A percentile compares a stretch with the other conserved stretches of the same genome.
phyloP scores from a whole-genome alignment of 768 basidiomycete genomes.

The Tulasnella sp. region DNA sequence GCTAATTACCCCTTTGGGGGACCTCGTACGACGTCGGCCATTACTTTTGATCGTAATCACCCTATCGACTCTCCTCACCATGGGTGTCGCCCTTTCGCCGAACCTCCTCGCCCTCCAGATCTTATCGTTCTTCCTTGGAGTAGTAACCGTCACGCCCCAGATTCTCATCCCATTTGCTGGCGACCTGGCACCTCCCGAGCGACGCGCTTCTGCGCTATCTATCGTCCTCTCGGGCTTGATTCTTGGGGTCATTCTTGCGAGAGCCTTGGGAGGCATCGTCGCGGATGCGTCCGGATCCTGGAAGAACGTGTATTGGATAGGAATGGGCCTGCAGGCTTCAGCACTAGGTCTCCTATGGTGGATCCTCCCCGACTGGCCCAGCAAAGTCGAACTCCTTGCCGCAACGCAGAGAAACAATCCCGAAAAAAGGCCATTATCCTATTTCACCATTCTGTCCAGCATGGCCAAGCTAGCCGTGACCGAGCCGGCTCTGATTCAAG shows the following conservation, averaged over 20 bases:
- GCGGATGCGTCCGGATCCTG: slow-evolving; percentile 62
- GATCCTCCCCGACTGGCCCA: slow-evolving; percentile 45
- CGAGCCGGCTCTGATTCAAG: slow-evolving; percentile 73
- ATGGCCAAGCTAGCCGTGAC: slow-evolving; percentile 76
- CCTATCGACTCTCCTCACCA: slow-evolving; percentile 55
- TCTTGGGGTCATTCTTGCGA: slow-evolving; percentile 68
- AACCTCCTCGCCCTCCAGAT: slow-evolving; percentile 59
- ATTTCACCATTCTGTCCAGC: slow-evolving; percentile 44
- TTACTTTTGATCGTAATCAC: slow-evolving; percentile 59
- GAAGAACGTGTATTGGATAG: slow-evolving; percentile 47
- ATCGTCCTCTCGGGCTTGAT: slow-evolving; percentile 52
- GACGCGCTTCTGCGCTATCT: slow-evolving; percentile 69
- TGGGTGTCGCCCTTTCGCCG: slow-evolving; percentile 65
- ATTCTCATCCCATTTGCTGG: slow-evolving; percentile 73
- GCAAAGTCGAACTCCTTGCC: slow-evolving; percentile 35
- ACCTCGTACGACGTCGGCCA: slow-evolving; percentile 71
- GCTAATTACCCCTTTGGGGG: slow-evolving; percentile 76
- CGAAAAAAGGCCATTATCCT: slow-evolving; percentile 39
- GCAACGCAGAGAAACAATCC: not conserved
- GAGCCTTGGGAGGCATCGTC: slow-evolving; percentile 71
- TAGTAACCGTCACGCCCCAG: slow-evolving; percentile 58
- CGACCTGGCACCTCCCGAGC: slow-evolving; percentile 72
- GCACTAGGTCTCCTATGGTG: slow-evolving; percentile 40
- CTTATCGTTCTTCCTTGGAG: slow-evolving; percentile 67
- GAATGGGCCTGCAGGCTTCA: slow-evolving; percentile 38